Base-by-base conservation (phyloP, 805 yeast species). In the Yarrowia divulgata region DNA sequence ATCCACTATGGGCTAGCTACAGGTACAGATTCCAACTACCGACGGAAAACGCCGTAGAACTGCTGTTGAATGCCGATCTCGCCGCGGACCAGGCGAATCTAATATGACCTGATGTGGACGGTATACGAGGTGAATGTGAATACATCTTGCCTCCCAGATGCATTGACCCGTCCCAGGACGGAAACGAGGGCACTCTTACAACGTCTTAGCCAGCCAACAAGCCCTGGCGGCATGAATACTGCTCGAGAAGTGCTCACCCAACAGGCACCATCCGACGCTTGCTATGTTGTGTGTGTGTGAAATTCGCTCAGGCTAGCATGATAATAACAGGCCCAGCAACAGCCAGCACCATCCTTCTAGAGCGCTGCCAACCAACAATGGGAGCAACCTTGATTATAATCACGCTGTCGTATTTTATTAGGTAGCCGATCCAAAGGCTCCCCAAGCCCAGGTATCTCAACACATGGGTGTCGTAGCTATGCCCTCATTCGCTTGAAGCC, bases 41-140 rank as follows among this genome's bases (percentile, higher is more conserved):
- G 40, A 16, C 40, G 14, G 14, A 39, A 39, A 39, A 39, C 29
- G 29, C 29, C 29, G 29, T 2, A 4, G 29, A 23, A 4, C 29
- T 23, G 29, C 29, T 23, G 29, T 23, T 4, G 23, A 43, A 10
- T 5, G 48, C 48, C 18, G 16, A 46, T 46, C 50, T 46, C 23
- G 12, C 19, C 14, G 4, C 29, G 29, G 29, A 23, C 29, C 29
- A 23, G 29, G 29, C 29, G 29, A 23, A 23, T 23, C 29, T 23
- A 23, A 23, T 23, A 50, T 50, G 57, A 50, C 40, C 57, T 50
- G 57, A 50, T 49, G 54, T 48, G 42, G 10, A 39, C 16, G 12
- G 42, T 40, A 40, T 50, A 50, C 57, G 57, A 50, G 54, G 19
- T 50, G 57, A 50, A 34, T 50, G 57, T 50, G 57, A 50, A 49